These are phyloP conservation scores for Myxozyma melibiosi DNA, from an alignment of 805 yeast species.

Conservation along the genomic window DNA sequence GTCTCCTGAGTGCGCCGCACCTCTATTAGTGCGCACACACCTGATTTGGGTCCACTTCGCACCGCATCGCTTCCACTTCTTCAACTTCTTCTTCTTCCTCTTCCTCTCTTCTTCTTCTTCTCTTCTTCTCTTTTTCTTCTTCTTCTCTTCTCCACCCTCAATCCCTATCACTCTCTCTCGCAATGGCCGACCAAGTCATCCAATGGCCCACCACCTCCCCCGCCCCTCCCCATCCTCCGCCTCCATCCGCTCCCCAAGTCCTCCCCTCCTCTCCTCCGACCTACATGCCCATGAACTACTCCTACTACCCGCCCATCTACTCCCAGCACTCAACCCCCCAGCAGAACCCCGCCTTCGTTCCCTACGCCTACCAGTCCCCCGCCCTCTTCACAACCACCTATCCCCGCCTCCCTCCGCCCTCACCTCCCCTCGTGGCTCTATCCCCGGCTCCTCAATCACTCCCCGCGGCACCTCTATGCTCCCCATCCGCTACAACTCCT, in stretches of 20 bases:
- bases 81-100: neutral
- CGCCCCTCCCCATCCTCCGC: no score
- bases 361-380: neutral
- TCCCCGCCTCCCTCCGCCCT: neutral
- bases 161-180: neutral
- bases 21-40: constrained; percentile 1
- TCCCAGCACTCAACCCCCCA: constrained; percentile 1
- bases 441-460: constrained; percentile 3
- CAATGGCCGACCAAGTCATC: constrained; percentile 10
- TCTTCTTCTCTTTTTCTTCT: neutral
- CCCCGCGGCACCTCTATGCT: constrained; percentile 1
- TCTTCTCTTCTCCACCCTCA: neutral
- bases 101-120: neutral
- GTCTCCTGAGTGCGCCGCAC: constrained; percentile 1
- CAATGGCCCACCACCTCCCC: no score
- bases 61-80: neutral
- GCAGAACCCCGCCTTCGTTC: neutral
- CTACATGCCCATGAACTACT: neutral
- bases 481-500: constrained; percentile 1
- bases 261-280: constrained; percentile 7
- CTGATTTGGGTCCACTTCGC: neutral
- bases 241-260: no score
- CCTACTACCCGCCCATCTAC: constrained; percentile 1
- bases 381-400: neutral
- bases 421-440: constrained; percentile 1